Evolutionary conservation across 768 basidiomycete genomes (phyloP).

Genomic region (Auriscalpium microsporum): DNA sequence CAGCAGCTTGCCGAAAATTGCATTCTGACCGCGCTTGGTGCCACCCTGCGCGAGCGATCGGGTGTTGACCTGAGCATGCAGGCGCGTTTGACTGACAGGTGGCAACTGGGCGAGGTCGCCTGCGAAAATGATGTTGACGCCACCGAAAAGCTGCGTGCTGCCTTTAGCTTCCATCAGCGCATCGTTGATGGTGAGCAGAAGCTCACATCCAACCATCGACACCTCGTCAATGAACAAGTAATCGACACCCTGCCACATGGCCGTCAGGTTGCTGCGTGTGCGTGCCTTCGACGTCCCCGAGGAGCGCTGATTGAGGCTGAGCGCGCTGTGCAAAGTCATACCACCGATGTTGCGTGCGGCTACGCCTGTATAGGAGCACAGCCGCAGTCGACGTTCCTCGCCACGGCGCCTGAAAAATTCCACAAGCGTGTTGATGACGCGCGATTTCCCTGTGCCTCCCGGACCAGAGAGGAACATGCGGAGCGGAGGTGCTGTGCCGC

Average conservation of each 20-base stretch:
- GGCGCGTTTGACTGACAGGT: conserved; percentile 19
- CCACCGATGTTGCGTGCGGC: conserved; percentile 33
- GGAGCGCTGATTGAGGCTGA: conserved; percentile 1
- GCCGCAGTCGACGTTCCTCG: conserved; percentile 20
- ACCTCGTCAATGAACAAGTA: conserved; percentile 32
- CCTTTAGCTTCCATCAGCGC: conserved; percentile 27
- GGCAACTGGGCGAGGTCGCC: conserved; percentile 34
- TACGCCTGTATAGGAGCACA: conserved; percentile 30
- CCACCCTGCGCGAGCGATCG: too few relatives aligned
- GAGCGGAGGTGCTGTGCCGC: conserved; percentile 13
- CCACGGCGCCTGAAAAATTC: conserved; percentile 21
- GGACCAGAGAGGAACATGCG: conserved; percentile 30
- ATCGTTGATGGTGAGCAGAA: conserved; percentile 25
- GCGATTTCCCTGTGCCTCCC: conserved; percentile 36
- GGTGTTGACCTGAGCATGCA: too few relatives aligned
- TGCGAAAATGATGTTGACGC: conserved; percentile 24
- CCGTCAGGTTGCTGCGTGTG: conserved; percentile 10
- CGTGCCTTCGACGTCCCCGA: not conserved
- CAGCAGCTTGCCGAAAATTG: not conserved
- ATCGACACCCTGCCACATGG: conserved; percentile 33
- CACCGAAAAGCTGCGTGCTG: conserved; percentile 25
- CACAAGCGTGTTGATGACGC: conserved; percentile 28
- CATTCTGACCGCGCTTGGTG: not conserved
- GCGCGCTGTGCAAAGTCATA: conserved; percentile 30
- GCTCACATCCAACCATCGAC: conserved; percentile 30